Base-by-base conservation (phyloP, 306 rosid species). In the Begonia fuchsioides region DNA sequence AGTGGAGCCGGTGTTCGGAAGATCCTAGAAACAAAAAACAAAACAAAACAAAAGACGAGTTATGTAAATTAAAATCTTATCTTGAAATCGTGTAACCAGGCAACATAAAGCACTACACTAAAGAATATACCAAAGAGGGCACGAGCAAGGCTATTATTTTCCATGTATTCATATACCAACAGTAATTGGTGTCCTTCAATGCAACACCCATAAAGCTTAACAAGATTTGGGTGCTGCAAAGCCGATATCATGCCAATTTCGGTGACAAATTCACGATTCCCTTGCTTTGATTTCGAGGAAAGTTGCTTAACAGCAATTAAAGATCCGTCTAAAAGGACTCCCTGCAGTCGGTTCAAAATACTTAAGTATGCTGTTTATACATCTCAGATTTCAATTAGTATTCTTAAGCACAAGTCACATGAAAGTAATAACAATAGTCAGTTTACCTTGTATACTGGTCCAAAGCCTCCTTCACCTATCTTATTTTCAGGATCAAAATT, bases 191-290 rank as follows among this genome's bases (percentile, higher is more conserved):
- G 82, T 60, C 95, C 95, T 70, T 90, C 98, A 13, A 90, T 80
- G 63, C 98, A 90, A 39, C 95, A 90, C 9, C 98, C 98, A 57
- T 56, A 79, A 45, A 82, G 94, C 63, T 60, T 77, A 65, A 85
- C 95, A 17, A 90, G 98, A 60, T 90, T 79, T 47, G 94, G 98
- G 67, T 90, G 98, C 59, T 79, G 98, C 69, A 85, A 58, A 41
- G 96, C 94, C 19, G 94, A 90, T 69, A 90, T 90, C 96, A 90
- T 85, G 59, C 96, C 98, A 61, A 82, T 90, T 82, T 85, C 98
- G 2, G 64, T 82, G 15, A 90, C 73, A 47, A 85, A 90, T 70
- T 90, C 98, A 0, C 94, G 94, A 59, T 78, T 90, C 48, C 93
- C 94, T 71, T 90, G 98, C 72, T 82, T 85, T 38, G 98, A 90